Percentiles rank a stretch among this genome's conserved stretches.
Conservation (phyloP, 164 flowering plant genomes). For the Magnolia sinica region DNA sequence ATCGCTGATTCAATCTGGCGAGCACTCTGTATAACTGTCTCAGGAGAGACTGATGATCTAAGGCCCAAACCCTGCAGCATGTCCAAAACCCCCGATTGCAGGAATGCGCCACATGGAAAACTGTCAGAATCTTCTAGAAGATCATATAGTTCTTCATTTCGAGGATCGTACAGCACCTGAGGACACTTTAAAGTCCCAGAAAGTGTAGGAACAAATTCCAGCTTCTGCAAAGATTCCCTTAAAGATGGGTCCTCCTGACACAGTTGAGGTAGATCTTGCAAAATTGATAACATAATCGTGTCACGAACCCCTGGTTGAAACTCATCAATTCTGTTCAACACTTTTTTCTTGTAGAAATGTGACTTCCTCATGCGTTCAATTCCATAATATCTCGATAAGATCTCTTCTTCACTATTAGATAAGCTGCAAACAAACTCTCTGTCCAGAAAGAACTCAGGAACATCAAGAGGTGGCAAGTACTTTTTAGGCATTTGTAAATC, state of each 20-base stretch:
- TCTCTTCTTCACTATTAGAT: slow-evolving; percentile 61
- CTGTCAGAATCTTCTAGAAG: slow-evolving; percentile 72
- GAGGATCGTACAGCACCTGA: slow-evolving; percentile 76
- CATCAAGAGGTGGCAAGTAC: slow-evolving; percentile 64
- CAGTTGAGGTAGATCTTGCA: slow-evolving; percentile 77
- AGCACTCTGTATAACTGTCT: slow-evolving; percentile 75
- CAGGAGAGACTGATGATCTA: slow-evolving; percentile 67
- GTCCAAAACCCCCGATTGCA: slow-evolving; percentile 62
- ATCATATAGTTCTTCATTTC: slow-evolving; percentile 83
- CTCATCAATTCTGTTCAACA: slow-evolving; percentile 48
- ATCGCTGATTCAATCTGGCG: slow-evolving; percentile 58
- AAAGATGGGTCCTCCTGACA: slow-evolving; percentile 65
- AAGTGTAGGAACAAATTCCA: slow-evolving; percentile 75
- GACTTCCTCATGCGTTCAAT: slow-evolving; percentile 77
- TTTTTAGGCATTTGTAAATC: slow-evolving; percentile 62
- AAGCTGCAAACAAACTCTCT: slow-evolving; percentile 55
- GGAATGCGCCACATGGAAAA: slow-evolving; percentile 71
- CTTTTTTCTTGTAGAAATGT: slow-evolving; percentile 56
- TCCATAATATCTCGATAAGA: slow-evolving; percentile 64
- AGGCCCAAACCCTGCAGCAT: slow-evolving; percentile 89
- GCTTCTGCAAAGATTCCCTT: slow-evolving; percentile 52
- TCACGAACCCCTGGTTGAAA: slow-evolving; percentile 70
- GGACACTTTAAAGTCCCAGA: slow-evolving; percentile 63
- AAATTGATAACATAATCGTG: slow-evolving; percentile 63
- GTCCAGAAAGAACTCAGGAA: slow-evolving; percentile 53